These are phyloP conservation scores for Urtica urens DNA, from an alignment of 306 rosid species.

Conservation along the genomic window DNA sequence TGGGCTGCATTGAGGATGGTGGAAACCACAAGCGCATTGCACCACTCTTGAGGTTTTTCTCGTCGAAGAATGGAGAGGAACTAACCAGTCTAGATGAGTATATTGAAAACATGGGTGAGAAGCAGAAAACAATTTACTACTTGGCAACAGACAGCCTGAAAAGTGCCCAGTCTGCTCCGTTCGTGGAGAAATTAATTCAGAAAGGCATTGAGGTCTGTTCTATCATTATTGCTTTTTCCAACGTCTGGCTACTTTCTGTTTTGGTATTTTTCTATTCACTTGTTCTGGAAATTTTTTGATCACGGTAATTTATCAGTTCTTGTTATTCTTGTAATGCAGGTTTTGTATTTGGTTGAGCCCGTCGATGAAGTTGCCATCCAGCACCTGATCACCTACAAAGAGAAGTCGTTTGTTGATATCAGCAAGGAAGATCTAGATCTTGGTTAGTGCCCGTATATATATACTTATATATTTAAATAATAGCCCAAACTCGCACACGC, in stretches of 20 bases:
- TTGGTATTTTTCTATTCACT: neutral
- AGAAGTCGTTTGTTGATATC: slow-evolving; percentile 92
- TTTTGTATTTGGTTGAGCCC: slow-evolving; percentile 84
- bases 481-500: no score
- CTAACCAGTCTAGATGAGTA: slow-evolving; percentile 84
- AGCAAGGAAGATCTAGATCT: slow-evolving; percentile 97
- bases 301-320: slow-evolving; percentile 1
- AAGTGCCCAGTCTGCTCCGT: slow-evolving; percentile 94
- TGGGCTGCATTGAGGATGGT: slow-evolving; percentile 83
- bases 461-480: neutral
- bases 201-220: slow-evolving; percentile 78
- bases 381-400: slow-evolving; percentile 90
- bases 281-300: neutral
- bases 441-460: slow-evolving; percentile 36
- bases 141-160: slow-evolving; percentile 94
- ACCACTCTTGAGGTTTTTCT: slow-evolving; percentile 76
- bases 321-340: slow-evolving; percentile 32
- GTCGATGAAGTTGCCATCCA: slow-evolving; percentile 97
- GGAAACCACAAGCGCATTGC: slow-evolving; percentile 97
- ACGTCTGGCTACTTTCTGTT: neutral
- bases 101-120: slow-evolving; percentile 90
- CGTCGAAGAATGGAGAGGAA: slow-evolving; percentile 89
- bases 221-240: neutral
- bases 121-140: slow-evolving; percentile 85
- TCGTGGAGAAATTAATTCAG: slow-evolving; percentile 83